A percentile compares a stretch with the other conserved stretches of the same genome.
These are phyloP conservation scores for Collybia nuda DNA, from an alignment of 768 basidiomycete genomes.

Conservation along the genomic window DNA sequence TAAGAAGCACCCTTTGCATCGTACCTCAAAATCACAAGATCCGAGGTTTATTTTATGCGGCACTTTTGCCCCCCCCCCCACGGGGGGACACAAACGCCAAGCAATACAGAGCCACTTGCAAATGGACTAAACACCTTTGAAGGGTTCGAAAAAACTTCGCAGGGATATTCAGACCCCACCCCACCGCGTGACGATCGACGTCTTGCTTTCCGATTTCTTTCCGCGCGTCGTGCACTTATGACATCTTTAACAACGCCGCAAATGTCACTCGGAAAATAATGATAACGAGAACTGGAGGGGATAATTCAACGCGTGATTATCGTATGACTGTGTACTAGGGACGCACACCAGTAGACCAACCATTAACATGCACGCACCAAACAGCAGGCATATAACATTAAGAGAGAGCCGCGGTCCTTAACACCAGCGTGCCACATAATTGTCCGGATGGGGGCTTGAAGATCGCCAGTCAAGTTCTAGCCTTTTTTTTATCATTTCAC, in stretches of 20 bases:
- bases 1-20: background rate
- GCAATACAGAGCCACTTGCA: background rate
- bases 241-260: background rate
- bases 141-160: no score
- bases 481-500: no score
- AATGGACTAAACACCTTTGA: no score
- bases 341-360: background rate
- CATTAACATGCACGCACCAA: background rate
- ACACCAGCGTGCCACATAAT: no score
- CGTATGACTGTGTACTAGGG: no score
- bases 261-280: background rate
- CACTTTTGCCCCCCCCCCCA: background rate
- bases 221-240: background rate
- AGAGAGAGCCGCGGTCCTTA: no score
- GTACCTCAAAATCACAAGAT: no score
- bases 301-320: no score
- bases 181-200: slow-evolving; percentile 6
- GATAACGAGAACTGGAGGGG: background rate
- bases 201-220: slow-evolving; percentile 3
- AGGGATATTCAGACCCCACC: background rate
- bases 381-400: no score
- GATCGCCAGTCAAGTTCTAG: no score
- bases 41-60: slow-evolving; percentile 1
- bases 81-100: background rate
- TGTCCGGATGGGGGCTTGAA: no score